Percentiles rank a stretch among this genome's conserved stretches.
phyloP scores from a whole-genome alignment of 2,329 filamentous ascomycete species.

The Aspergillus viridinutans region DNA sequence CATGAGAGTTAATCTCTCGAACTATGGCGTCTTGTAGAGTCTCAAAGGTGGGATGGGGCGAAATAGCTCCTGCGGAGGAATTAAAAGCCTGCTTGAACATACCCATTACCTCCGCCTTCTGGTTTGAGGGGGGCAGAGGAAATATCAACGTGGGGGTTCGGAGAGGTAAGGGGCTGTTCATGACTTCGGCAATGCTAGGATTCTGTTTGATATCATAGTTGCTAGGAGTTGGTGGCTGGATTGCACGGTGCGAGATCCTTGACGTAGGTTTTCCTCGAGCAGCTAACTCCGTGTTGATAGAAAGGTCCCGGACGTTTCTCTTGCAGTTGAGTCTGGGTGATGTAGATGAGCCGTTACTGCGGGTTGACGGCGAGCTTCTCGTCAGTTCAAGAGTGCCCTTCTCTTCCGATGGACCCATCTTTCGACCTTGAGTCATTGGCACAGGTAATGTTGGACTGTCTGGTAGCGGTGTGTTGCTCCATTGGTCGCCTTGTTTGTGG shows the following conservation, averaged over 20 bases:
- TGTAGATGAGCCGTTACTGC: slow-evolving; percentile 10
- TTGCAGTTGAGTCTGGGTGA: slow-evolving; percentile 20
- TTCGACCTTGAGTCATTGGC: slow-evolving; percentile 8
- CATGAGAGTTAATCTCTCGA: slow-evolving; percentile 43
- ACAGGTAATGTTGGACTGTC: slow-evolving; percentile 34
- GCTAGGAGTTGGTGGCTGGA: slow-evolving; percentile 35
- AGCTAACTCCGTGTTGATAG: slow-evolving; percentile 38
- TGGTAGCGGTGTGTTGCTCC: slow-evolving; percentile 31
- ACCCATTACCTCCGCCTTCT: slow-evolving; percentile 40
- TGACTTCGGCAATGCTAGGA: slow-evolving; percentile 39
- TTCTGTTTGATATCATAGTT: slow-evolving; percentile 20
- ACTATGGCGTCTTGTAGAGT: slow-evolving; percentile 41
- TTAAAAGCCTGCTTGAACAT: slow-evolving; percentile 38
- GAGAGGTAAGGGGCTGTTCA: slow-evolving; percentile 37
- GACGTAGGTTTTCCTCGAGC: slow-evolving; percentile 23
- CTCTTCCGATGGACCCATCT: slow-evolving; percentile 5
- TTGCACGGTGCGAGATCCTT: slow-evolving; percentile 34
- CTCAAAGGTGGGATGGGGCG: slow-evolving; percentile 37
- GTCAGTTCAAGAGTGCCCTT: neutral
- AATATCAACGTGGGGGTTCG: slow-evolving; percentile 22
- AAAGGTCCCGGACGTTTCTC: slow-evolving; percentile 39
- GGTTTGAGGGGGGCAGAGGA: slow-evolving; percentile 21
- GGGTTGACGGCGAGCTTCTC: slow-evolving; percentile 7
- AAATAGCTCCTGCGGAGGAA: slow-evolving; percentile 22
- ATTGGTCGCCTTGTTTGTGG: slow-evolving; percentile 27